These are phyloP conservation scores for Penicillium thymicola DNA, from an alignment of 2,329 filamentous ascomycete species.

Conservation along the genomic window DNA sequence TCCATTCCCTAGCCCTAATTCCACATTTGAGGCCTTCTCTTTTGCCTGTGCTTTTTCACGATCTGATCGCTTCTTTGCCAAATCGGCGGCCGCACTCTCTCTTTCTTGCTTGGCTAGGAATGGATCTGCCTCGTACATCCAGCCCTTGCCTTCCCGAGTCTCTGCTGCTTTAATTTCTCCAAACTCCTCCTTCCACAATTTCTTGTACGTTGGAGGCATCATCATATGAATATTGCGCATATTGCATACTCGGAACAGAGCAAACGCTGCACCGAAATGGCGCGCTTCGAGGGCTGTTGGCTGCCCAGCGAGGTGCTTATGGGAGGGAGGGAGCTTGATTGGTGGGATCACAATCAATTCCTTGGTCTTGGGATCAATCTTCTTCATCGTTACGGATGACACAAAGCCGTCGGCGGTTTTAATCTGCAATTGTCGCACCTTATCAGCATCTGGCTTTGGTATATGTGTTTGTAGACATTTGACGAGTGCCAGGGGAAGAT, in stretches of 20 bases:
- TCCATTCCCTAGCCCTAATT: slow-evolving; percentile 46
- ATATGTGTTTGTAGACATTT: background rate
- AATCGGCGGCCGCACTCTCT: slow-evolving; percentile 70
- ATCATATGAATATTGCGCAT: slow-evolving; percentile 96
- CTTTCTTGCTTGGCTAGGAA: slow-evolving; percentile 77
- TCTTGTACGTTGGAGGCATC: slow-evolving; percentile 83
- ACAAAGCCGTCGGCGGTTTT: slow-evolving; percentile 72
- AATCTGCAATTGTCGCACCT: slow-evolving; percentile 40
- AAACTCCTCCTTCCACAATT: slow-evolving; percentile 88
- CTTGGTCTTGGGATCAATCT: slow-evolving; percentile 74
- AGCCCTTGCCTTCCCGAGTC: slow-evolving; percentile 69
- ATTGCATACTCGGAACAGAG: slow-evolving; percentile 84
- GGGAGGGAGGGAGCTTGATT: slow-evolving; percentile 73
- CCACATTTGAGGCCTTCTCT: slow-evolving; percentile 64
- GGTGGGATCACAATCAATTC: slow-evolving; percentile 72
- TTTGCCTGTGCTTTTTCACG: slow-evolving; percentile 58
- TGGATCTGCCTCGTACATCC: slow-evolving; percentile 95
- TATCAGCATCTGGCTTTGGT: slow-evolving; percentile 14
- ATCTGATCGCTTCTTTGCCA: slow-evolving; percentile 77
- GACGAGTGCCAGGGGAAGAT: background rate
- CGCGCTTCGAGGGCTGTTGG: slow-evolving; percentile 83
- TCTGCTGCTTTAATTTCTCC: slow-evolving; percentile 77
- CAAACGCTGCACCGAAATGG: slow-evolving; percentile 90
- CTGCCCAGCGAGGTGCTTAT: slow-evolving; percentile 72
- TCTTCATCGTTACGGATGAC: slow-evolving; percentile 74